Conservation (phyloP, 768 basidiomycete species). For the Pleurotus salmoneostramineus region DNA sequence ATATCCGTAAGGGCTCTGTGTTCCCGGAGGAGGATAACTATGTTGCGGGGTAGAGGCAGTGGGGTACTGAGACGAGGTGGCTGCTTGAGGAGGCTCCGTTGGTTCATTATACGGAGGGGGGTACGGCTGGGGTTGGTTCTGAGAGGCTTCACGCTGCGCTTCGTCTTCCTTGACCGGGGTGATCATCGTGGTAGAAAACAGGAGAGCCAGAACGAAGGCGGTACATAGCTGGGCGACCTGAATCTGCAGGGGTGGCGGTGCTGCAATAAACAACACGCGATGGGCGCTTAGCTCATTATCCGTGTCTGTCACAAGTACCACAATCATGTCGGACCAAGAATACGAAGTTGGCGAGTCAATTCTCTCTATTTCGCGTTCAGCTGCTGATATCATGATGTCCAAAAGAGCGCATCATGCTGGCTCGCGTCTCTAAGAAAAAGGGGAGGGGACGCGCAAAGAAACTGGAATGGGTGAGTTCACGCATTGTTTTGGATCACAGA, state of each 20-base stretch:
- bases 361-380: neutral
- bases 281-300: neutral
- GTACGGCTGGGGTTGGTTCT: neutral
- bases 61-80: neutral
- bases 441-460: conserved; percentile 37
- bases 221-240: neutral
- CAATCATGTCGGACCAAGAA: conserved; percentile 35
- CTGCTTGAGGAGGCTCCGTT: too few relatives aligned
- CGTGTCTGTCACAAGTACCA: neutral
- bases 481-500: too few relatives aligned
- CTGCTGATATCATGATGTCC: conserved; percentile 4
- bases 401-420: conserved; percentile 50
- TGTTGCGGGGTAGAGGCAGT: neutral
- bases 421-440: conserved; percentile 38
- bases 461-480: conserved; percentile 44
- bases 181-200: conserved; percentile 5
- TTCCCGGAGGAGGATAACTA: neutral
- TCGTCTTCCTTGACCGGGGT: neutral
- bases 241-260: neutral
- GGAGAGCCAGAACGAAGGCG: neutral
- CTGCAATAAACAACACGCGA: neutral
- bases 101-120: neutral
- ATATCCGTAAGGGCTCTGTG: neutral
- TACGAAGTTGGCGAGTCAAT: conserved; percentile 63
- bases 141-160: neutral